Evolutionary conservation across 2,329 filamentous ascomycete genomes (phyloP), one percentile per base, ranked within the genome.

Genomic region (Aureobasidium sp.): DNA sequence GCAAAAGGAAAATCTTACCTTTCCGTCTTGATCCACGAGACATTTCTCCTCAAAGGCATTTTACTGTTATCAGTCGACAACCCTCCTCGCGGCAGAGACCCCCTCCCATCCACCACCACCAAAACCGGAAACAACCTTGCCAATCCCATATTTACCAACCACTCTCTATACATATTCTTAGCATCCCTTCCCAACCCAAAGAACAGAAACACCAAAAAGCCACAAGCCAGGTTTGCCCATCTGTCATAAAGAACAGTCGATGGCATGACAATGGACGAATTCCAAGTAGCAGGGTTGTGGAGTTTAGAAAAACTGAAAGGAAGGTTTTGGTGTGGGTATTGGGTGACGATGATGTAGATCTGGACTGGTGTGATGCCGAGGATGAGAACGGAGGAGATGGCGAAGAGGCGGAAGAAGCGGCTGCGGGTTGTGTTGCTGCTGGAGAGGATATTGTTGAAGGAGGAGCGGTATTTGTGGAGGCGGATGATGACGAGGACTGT

Each of bases 381-480:
- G 34, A 82, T 71, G 62, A 82, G 70, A 29, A 78, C 67, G 8
- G 82, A 57, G 36, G 85, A 78, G 69, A 89, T 78, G 49, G 82
- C 67, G 65, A 85, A 84, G 48, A 85, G 80, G 42, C 86, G 81
- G 59, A 85, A 66, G 75, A 88, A 88, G 62, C 84, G 80, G 1
- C 82, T 82, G 57, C 81, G 81, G 59, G 74, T 85, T 41, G 82
- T 78, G 54, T 79, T 80, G 61, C 78, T 78, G 45, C 78, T 77
- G 13, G 75, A 73, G 10, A 88, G 74, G 42, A 88, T 79, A 21
- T 76, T 71, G 30, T 79, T 76, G 66, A 89, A 85, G 58, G 84
- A 78, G 39, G 74, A 75, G 57, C 84, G 81, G 69, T 89, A 86
- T 61, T 77, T 80, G 68, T 78, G 77, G 37, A 89, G 78, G n/a